Evolutionary conservation across 768 basidiomycete species (phyloP), one percentile per base, ranked within the genome.

Genomic region (Boletus reticuloceps): DNA sequence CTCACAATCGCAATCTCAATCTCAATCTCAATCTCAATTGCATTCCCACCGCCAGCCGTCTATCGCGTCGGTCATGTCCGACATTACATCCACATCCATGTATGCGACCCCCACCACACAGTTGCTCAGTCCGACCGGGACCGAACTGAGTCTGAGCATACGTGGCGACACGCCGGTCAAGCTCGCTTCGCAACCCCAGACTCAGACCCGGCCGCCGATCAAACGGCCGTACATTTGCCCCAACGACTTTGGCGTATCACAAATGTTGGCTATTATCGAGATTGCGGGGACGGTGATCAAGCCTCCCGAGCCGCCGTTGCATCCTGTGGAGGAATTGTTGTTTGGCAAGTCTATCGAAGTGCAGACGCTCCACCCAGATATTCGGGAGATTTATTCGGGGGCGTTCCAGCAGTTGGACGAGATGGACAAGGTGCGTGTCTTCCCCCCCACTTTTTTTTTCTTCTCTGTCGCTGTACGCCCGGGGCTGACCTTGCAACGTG

Each of bases 181-280:
- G 53, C 67, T 74, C 2, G 10, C 27, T 2, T 36, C 36, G 32
- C 52, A 20, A 8, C 16, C 43, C 0, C 60, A 37, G 38, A 9
- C 54, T 0, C 56, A 29, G 10, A 7, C 25, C 1, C 58, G 58
- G 1, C 17, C n/a, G 29, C 72, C 73, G 40, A 9, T 36, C 43
- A 82, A 76, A 58, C 79, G 72, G 43, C 75, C 79, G 34, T 67
- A 82, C 41, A 70, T 88, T 46, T 82, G 82, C n/a, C 80, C 79
- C 57, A 85, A 95, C 65, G 92, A 95, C 69, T 95, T 95, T 72
- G 94, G 94, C 2, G 75, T 96, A 25, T 73, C 82, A 9, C 80
- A 85, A 49, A 94, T 97, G 91, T 80, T 97, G 80, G 87, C 91
- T 25, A 78, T 95, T 41, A 93, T 97, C 52, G 88, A 94, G 69